Evolutionary conservation across 2,329 filamentous ascomycete genomes (phyloP).

Genomic region (Arachnomyces sp.): DNA sequence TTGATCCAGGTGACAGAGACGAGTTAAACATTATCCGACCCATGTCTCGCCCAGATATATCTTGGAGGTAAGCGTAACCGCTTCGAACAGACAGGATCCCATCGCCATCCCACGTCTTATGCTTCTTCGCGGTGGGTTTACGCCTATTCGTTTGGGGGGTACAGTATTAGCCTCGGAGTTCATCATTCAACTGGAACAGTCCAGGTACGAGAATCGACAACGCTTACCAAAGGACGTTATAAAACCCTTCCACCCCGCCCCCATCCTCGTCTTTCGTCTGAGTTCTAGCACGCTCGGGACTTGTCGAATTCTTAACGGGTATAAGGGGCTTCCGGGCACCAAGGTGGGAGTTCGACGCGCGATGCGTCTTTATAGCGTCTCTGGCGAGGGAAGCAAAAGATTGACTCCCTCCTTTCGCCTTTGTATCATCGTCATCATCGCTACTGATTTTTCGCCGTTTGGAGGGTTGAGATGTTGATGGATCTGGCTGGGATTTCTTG

Average conservation of each 20-base stretch:
- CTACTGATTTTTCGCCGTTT: constrained; percentile 31
- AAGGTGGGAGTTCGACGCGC: not conserved
- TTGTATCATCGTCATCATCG: constrained; percentile 8
- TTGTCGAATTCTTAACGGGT: constrained; percentile 21
- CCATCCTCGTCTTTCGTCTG: constrained; percentile 2
- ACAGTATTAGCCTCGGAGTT: not conserved
- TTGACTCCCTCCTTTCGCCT: not conserved
- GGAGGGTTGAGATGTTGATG: constrained; percentile 15
- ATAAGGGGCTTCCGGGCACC: constrained; percentile 24
- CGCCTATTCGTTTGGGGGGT: constrained; percentile 41
- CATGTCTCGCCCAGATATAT: constrained; percentile 55
- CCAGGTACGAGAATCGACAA: not conserved
- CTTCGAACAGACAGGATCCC: constrained; percentile 52
- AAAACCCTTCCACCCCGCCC: constrained; percentile 30
- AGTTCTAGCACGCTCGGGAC: not conserved
- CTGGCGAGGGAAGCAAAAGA: constrained; percentile 6
- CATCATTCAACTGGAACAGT: not conserved
- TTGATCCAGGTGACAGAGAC: constrained; percentile 52
- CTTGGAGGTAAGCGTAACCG: constrained; percentile 53
- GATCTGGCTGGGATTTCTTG: constrained; percentile 20
- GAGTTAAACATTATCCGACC: constrained; percentile 49
- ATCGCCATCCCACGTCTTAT: constrained; percentile 71
- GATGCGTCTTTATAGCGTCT: constrained; percentile 6
- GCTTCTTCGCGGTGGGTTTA: constrained; percentile 62
- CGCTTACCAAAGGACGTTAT: constrained; percentile 41